These are phyloP conservation scores for Euclidium syriacum DNA, from an alignment of 345 rosid genomes.

Conservation along the genomic window DNA sequence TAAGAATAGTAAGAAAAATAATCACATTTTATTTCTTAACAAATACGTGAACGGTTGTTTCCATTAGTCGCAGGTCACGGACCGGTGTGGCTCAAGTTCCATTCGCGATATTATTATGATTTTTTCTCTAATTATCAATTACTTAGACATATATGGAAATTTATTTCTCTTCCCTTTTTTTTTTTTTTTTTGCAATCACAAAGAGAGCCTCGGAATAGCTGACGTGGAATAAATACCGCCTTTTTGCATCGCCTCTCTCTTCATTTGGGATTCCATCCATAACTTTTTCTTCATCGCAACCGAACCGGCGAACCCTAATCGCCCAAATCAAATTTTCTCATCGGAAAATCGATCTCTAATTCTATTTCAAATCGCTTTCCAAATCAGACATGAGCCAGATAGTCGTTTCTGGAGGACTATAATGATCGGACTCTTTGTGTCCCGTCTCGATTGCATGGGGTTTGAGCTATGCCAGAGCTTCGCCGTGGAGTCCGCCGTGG, in stretches of 20 bases:
- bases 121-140: background rate
- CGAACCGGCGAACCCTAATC: slow-evolving; percentile 42
- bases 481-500: slow-evolving; percentile 78
- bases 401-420: slow-evolving; percentile 23
- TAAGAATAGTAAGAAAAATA: background rate
- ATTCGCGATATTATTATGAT: background rate
- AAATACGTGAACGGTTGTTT: background rate
- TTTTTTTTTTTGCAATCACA: background rate
- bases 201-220: background rate
- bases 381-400: slow-evolving; percentile 30
- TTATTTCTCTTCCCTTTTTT: background rate
- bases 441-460: slow-evolving; percentile 66
- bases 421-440: slow-evolving; percentile 42
- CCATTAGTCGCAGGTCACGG: background rate
- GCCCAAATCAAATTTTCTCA: background rate
- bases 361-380: background rate
- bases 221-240: slow-evolving; percentile 24
- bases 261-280: slow-evolving; percentile 18
- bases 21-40: background rate
- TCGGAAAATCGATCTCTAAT: slow-evolving; percentile 23
- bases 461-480: slow-evolving; percentile 86
- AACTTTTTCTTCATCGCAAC: slow-evolving; percentile 3
- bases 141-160: background rate
- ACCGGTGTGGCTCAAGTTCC: background rate
- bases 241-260: slow-evolving; percentile 8